phyloP scores from a whole-genome alignment of 176 grass and related monocot species.

The Oryza punctata region DNA sequence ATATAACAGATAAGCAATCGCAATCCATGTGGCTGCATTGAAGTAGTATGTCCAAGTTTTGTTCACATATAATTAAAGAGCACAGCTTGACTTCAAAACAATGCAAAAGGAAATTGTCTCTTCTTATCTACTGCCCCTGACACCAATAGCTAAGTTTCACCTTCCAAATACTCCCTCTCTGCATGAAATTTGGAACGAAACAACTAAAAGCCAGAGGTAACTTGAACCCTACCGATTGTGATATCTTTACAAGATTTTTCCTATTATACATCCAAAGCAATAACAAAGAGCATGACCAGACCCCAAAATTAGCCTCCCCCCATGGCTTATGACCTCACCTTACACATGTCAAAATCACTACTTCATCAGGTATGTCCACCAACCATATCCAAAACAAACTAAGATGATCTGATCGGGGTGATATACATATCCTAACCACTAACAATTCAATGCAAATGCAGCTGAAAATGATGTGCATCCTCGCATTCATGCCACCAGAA shows the following conservation, averaged over 20 bases:
- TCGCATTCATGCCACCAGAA: constrained; percentile 39
- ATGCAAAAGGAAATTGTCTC: constrained; percentile 25
- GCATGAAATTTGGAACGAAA: constrained; percentile 9
- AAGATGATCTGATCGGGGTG: background rate
- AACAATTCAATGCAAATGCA: constrained; percentile 41
- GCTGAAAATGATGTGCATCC: constrained; percentile 44
- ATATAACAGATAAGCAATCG: no score
- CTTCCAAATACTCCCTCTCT: constrained; percentile 8
- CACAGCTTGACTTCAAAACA: constrained; percentile 18
- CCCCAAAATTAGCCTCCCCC: constrained; percentile 7
- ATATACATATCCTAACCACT: constrained; percentile 40
- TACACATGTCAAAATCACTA: constrained; percentile 46
- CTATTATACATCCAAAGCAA: background rate
- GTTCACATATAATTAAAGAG: background rate
- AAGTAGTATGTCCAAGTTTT: background rate
- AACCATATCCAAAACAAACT: constrained; percentile 49
- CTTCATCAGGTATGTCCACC: constrained; percentile 33
- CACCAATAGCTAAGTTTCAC: constrained; percentile 40
- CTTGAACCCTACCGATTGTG: background rate
- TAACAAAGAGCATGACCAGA: constrained; percentile 3
- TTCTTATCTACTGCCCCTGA: constrained; percentile 26
- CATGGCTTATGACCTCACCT: constrained; percentile 29
- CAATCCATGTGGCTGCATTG: background rate
- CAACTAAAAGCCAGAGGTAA: constrained; percentile 8
- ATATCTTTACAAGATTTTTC: constrained; percentile 38